Evolutionary conservation across 139 green algal genomes (phyloP), one percentile per base, ranked within the genome.

Genomic region (Chlamydomonas sp.): DNA sequence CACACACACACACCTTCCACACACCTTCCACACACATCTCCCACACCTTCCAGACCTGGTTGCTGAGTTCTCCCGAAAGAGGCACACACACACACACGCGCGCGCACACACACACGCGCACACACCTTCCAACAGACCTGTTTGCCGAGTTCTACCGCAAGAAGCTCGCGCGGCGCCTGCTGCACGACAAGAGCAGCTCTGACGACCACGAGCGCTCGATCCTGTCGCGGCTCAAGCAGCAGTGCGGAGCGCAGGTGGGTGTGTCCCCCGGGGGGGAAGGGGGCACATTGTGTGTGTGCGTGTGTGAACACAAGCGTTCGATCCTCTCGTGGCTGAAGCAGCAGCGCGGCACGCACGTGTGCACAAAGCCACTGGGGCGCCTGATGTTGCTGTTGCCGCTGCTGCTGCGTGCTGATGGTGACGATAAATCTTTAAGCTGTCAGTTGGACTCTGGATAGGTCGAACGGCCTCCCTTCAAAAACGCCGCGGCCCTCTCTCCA

Each of bases 101-200:
- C 49, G 8, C 49, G 31, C 49, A 60, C 49, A 60, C 61, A 68
- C 61, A 37, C 35, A n/a, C n/a, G n/a, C n/a, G n/a, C n/a, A n/a
- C n/a, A n/a, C n/a, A n/a, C n/a, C n/a, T n/a, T n/a, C n/a, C n/a
- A n/a, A n/a, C n/a, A n/a, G n/a, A 91, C 64, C 70, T 90, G 30
- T 90, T 86, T 75, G 78, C 82, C 66, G 95, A 99, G 81, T 99
- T 98, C 77, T 98, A 98, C 87, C 83, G 91, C 65, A 97, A 97
- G 84, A 91, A 93, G 73, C 88, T 98, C 35, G 76, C 73, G 13
- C 63, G 89, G 39, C 85, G 89, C 34, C 79, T 97, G 77, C 75
- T 97, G 61, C 70, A 80, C 49, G 89, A 96, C 78, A 91, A 89
- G 77, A 90, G 72, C 31, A 84, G 85, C 30, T 89, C 76, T 30